Percentiles rank a stretch among this genome's conserved stretches.
phyloP scores from a whole-genome alignment of 148 eudicot species.

The Chenopodium album region DNA sequence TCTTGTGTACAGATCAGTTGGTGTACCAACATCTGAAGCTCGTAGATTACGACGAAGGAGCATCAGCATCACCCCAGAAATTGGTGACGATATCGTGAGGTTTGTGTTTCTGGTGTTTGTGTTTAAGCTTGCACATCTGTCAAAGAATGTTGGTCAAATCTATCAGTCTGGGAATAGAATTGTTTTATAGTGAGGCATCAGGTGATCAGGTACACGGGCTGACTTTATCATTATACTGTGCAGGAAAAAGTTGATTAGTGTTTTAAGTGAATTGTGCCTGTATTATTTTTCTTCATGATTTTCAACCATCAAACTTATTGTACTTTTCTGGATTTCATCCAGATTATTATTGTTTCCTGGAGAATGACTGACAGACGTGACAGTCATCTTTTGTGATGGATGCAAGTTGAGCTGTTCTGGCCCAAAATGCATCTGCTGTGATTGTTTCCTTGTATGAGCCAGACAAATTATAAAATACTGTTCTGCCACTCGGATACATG shows the following conservation, averaged over 20 bases:
- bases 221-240: background rate
- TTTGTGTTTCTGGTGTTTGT: slow-evolving; percentile 28
- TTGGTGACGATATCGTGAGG: slow-evolving; percentile 99
- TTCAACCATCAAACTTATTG: too few species aligned
- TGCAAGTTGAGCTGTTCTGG: background rate
- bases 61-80: slow-evolving; percentile 96
- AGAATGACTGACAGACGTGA: background rate
- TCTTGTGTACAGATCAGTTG: slow-evolving; percentile 66
- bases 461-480: background rate
- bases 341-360: background rate
- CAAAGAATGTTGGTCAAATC: background rate
- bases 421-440: background rate
- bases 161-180: background rate
- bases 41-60: slow-evolving; percentile 89
- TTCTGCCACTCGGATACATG: background rate
- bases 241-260: background rate
- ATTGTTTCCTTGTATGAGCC: background rate
- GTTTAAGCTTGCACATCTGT: background rate
- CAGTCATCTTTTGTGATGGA: background rate
- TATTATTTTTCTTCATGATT: too few species aligned
- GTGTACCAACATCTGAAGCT: slow-evolving; percentile 63
- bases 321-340: background rate
- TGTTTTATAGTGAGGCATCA: background rate
- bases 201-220: too few species aligned
- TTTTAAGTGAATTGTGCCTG: background rate